These are phyloP conservation scores for Cryptosporidium canis DNA, from an alignment of 169 alveolate genomes.

Conservation along the genomic window DNA sequence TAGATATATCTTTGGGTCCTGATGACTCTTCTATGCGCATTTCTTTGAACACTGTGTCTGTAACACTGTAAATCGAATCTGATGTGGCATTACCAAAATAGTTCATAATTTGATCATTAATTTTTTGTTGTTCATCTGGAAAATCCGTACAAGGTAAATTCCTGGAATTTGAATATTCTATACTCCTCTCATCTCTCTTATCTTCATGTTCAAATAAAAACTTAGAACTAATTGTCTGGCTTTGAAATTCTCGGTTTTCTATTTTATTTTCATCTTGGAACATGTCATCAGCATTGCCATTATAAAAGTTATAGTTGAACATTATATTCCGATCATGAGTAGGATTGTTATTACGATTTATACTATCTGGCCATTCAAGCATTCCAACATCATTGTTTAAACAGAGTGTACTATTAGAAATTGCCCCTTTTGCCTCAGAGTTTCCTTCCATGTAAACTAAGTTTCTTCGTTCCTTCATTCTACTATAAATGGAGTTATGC, in stretches of 20 bases:
- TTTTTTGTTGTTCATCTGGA: not conserved
- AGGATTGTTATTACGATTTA: constrained; percentile 9
- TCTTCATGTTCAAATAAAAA: not conserved
- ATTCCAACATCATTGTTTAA: constrained; percentile 35
- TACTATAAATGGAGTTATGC: not conserved
- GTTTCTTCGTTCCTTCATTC: constrained; percentile 9
- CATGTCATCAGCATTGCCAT: constrained; percentile 47
- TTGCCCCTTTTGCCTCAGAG: not conserved
- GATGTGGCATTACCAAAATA: not conserved
- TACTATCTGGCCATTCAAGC: constrained; percentile 30
- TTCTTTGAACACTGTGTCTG: constrained; percentile 36
- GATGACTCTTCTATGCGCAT: constrained; percentile 32
- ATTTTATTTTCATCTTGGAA: constrained; percentile 26
- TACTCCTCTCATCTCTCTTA: not conserved
- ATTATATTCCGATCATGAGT: not conserved
- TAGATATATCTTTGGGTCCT: constrained; percentile 34
- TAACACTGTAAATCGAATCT: constrained; percentile 6
- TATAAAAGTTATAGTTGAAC: constrained; percentile 2
- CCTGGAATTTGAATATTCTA: not conserved
- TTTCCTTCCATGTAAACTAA: not conserved
- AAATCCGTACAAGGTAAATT: not conserved
- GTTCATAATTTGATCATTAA: not conserved
- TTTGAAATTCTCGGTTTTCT: not conserved
- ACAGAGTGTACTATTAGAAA: constrained; percentile 18
- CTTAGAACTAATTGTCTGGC: constrained; percentile 6